Percentiles rank a stretch among this genome's conserved stretches.
These are phyloP conservation scores for Fusarium chlamydosporum DNA, from an alignment of 2,329 filamentous ascomycete species.

Conservation along the genomic window DNA sequence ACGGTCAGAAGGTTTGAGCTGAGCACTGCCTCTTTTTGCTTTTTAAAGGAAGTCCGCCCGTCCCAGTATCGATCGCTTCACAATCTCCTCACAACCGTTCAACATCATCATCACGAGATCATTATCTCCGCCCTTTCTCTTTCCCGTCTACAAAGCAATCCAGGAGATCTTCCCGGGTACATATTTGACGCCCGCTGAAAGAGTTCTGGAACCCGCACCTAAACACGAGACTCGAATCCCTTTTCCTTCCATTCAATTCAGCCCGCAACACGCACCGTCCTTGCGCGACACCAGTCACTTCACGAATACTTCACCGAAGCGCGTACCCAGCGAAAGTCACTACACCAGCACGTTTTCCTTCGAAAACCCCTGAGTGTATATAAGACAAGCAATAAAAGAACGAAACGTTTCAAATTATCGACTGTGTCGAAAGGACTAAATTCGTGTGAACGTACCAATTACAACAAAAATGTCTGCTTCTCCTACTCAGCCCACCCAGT, in stretches of 20 bases:
- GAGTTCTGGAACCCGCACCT: conserved; percentile 53
- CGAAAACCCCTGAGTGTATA: conserved; percentile 88
- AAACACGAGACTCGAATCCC: conserved; percentile 52
- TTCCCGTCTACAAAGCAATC: conserved; percentile 49
- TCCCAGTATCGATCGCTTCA: conserved; percentile 58
- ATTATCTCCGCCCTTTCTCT: conserved; percentile 54
- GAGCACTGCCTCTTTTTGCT: conserved; percentile 58
- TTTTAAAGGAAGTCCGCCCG: conserved; percentile 54
- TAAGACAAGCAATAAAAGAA: conserved; percentile 64
- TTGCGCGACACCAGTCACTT: conserved; percentile 57
- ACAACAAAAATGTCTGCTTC: conserved; percentile 77
- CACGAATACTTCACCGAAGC: conserved; percentile 60
- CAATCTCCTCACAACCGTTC: conserved; percentile 53
- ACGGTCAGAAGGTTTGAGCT: conserved; percentile 57
- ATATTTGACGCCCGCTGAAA: conserved; percentile 49
- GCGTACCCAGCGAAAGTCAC: conserved; percentile 63
- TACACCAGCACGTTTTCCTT: conserved; percentile 95
- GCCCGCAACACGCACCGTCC: conserved; percentile 54
- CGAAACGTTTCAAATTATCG: conserved; percentile 53
- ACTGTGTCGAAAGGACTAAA: conserved; percentile 43
- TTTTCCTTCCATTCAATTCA: conserved; percentile 48
- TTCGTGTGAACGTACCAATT: conserved; percentile 47
- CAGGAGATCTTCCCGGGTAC: conserved; percentile 50
- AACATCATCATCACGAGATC: conserved; percentile 51
- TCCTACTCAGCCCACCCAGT: conserved; percentile 75